Evolutionary conservation across 805 yeast genomes (phyloP), one percentile per base, ranked within the genome.

Genomic region (Brettanomyces bruxellensis): DNA sequence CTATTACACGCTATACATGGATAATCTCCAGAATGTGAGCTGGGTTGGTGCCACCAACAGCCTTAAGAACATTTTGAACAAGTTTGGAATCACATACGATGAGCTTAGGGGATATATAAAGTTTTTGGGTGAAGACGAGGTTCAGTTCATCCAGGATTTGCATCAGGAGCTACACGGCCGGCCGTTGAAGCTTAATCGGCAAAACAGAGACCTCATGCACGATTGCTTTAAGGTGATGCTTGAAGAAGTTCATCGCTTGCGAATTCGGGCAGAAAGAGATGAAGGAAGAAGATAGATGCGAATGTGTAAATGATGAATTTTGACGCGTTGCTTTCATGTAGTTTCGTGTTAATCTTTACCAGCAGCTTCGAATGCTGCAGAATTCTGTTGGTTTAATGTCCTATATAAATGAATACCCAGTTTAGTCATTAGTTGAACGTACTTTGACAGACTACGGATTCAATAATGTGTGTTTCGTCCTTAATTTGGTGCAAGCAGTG

Each of bases 51-150:
- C 47, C 9, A 53, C 53, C n/a, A 57, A 57, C 44, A 41, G 44
- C 14, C 30, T 56, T 18, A 57, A 57, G 38, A 56, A 57, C 44
- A 45, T 56, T 3, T 24, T 55, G 6, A 43, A 39, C 24, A 41
- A 48, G 12, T 43, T 56, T 14, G 46, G 47, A 18, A 39, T 51
- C 22, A 50, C 50, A 13, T 49, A 43, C 22, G 43, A 43, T 12
- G 35, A 43, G 8, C 32, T 55, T 11, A 45, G 47, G 25, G 35
- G 39, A 3, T 41, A 40, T 37, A 35, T 53, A 8, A 39, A 47
- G n/a, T 55, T 49, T 38, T 41, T 55, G 18, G 49, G 52, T 23
- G 50, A 47, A 34, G 38, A 47, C 40, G 43, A 49, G 11, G 46
- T 51, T 9, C 23, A 34, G 12, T 53, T 54, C 38, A 48, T 54